phyloP scores from a whole-genome alignment of 371 early-diverging fungal species.

The Mucor indicus region DNA sequence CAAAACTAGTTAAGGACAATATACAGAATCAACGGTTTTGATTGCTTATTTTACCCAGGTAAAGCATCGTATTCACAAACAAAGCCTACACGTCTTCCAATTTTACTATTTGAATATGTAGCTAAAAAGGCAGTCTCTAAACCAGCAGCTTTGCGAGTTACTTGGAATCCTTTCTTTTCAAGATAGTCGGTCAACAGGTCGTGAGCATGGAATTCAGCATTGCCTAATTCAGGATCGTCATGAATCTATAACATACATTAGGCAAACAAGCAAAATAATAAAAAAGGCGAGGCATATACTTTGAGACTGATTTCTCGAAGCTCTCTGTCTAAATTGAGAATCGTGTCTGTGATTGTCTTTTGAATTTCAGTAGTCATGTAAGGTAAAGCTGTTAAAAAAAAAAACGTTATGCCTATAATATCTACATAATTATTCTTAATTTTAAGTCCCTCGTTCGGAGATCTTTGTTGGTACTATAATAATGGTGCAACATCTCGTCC shows the following conservation, averaged over 20 bases:
- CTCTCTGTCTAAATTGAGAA: conserved; percentile 3
- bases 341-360: conserved; percentile 8
- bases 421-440: no score
- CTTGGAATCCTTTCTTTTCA: conserved; percentile 50
- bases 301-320: conserved; percentile 21
- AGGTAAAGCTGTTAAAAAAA: no score
- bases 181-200: conserved; percentile 53
- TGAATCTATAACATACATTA: conserved; percentile 62
- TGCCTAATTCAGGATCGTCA: conserved; percentile 60
- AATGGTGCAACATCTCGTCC: no score
- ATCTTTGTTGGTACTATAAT: no score
- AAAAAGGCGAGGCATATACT: background rate
- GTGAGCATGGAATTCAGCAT: conserved; percentile 53
- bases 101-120: conserved; percentile 41
- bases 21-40: background rate
- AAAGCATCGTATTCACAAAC: conserved; percentile 70
- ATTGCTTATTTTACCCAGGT: conserved; percentile 38
- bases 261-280: background rate
- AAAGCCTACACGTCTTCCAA: conserved; percentile 48
- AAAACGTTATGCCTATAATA: no score
- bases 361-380: conserved; percentile 2
- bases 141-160: conserved; percentile 51
- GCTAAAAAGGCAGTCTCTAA: conserved; percentile 67
- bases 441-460: no score
- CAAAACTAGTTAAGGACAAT: no score